Percentiles rank a stretch among this genome's conserved stretches.
These are phyloP conservation scores for Hyphopichia wangnamkhiaoensis DNA, from an alignment of 1,139 yeast species.

Conservation along the genomic window DNA sequence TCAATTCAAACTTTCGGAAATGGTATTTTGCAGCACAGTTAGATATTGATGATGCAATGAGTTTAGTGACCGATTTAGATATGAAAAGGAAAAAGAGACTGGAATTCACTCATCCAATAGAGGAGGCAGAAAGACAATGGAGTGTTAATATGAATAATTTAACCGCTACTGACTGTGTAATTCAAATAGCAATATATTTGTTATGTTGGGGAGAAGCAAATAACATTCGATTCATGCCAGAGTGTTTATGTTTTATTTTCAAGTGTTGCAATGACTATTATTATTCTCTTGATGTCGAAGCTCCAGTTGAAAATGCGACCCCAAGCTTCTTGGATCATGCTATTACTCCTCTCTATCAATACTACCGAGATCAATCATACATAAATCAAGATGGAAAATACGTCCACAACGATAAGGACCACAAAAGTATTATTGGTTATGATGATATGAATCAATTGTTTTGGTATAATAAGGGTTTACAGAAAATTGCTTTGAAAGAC, in stretches of 20 bases:
- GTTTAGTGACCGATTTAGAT: slow-evolving; percentile 9
- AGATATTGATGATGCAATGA: slow-evolving; percentile 71
- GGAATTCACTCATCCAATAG: slow-evolving; percentile 51
- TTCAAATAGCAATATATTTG: slow-evolving; percentile 69
- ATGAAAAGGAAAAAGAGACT: slow-evolving; percentile 24
- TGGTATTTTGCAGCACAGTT: slow-evolving; percentile 97
- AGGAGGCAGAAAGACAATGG: slow-evolving; percentile 85
- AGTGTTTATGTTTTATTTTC: slow-evolving; percentile 76
- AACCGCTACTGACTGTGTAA: slow-evolving; percentile 54
- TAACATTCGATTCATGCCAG: slow-evolving; percentile 81
- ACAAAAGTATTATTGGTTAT: slow-evolving; percentile 54
- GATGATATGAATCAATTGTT: slow-evolving; percentile 67
- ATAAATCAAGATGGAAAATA: slow-evolving; percentile 35
- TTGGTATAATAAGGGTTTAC: slow-evolving; percentile 57
- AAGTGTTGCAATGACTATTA: slow-evolving; percentile 76
- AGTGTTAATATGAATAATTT: slow-evolving; percentile 56
- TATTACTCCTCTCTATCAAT: slow-evolving; percentile 74
- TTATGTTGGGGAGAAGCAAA: slow-evolving; percentile 91
- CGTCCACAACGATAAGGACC: slow-evolving; percentile 52
- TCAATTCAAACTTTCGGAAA: slow-evolving; percentile 84
- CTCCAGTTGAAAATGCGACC: slow-evolving; percentile 19
- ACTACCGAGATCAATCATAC: slow-evolving; percentile 58
- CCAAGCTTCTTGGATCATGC: slow-evolving; percentile 57
- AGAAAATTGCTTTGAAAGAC: slow-evolving; percentile 40
- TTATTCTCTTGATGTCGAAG: slow-evolving; percentile 41